Evolutionary conservation across 176 grass and related monocot species (phyloP).

Genomic region (Oryza officinalis): DNA sequence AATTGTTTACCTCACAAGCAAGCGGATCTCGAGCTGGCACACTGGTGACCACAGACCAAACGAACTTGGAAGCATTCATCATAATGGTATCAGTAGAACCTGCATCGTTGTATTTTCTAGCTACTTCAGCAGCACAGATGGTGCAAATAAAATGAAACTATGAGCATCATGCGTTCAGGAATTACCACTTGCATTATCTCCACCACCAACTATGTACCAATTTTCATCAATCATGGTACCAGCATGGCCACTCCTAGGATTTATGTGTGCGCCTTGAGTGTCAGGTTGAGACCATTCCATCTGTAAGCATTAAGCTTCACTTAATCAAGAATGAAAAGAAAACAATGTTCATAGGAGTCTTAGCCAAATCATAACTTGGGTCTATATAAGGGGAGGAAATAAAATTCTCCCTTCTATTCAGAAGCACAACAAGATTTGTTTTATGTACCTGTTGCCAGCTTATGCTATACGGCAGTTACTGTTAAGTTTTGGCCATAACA

Average conservation of each 20-base stretch:
- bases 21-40: slow-evolving; percentile 72
- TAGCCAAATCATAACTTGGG: neutral
- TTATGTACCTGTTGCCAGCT: slow-evolving; percentile 3
- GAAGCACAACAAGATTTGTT: slow-evolving; percentile 1
- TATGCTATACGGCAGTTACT: slow-evolving; percentile 21
- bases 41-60: slow-evolving; percentile 79
- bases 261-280: slow-evolving; percentile 79
- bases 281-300: slow-evolving; percentile 96
- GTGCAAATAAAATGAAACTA: slow-evolving; percentile 13
- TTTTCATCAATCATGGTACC: slow-evolving; percentile 73
- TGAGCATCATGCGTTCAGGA: neutral
- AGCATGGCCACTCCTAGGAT: slow-evolving; percentile 95
- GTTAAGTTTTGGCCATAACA: neutral
- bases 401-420: neutral
- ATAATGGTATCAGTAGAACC: slow-evolving; percentile 82
- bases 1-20: slow-evolving; percentile 78
- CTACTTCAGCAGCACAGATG: slow-evolving; percentile 15
- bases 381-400: neutral
- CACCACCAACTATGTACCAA: slow-evolving; percentile 98
- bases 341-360: neutral
- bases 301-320: slow-evolving; percentile 50
- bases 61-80: slow-evolving; percentile 84
- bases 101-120: slow-evolving; percentile 41
- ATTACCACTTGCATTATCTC: slow-evolving; percentile 95
- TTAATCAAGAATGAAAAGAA: slow-evolving; percentile 22